Evolutionary conservation across 2,329 filamentous ascomycete species (phyloP).

Genomic region (Apiospora rasikravindrae): DNA sequence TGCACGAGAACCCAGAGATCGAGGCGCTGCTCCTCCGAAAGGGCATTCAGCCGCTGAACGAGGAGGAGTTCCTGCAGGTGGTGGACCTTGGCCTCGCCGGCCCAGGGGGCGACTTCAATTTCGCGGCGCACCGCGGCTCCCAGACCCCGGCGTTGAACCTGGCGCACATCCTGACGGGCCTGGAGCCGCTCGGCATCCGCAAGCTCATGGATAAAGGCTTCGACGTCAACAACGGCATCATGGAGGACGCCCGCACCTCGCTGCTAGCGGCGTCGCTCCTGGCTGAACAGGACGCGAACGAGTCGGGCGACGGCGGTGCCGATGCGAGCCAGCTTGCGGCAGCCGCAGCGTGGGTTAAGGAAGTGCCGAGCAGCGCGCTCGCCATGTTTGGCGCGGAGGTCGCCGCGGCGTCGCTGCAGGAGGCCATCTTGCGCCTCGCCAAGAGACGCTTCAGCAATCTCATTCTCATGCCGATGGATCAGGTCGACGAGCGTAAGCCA

Average conservation of each 20-base stretch:
- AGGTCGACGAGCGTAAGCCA: slow-evolving; percentile 25
- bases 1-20: slow-evolving; percentile 38
- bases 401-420: slow-evolving; percentile 25
- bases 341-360: background rate
- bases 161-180: slow-evolving; percentile 30
- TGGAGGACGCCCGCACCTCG: slow-evolving; percentile 28
- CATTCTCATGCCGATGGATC: slow-evolving; percentile 22
- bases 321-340: background rate
- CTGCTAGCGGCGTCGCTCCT: slow-evolving; percentile 24
- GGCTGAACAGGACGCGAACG: background rate
- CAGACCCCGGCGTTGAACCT: too few species aligned
- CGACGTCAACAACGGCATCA: background rate
- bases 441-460: slow-evolving; percentile 26
- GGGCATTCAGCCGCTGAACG: slow-evolving; percentile 31
- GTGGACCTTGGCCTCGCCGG: slow-evolving; percentile 35
- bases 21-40: slow-evolving; percentile 27
- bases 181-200: slow-evolving; percentile 32
- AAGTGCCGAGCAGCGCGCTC: slow-evolving; percentile 24
- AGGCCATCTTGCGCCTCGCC: slow-evolving; percentile 20
- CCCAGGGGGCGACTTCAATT: slow-evolving; percentile 25
- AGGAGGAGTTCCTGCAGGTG: slow-evolving; percentile 30
- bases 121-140: background rate
- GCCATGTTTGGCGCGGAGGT: too few species aligned
- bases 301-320: background rate
- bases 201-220: background rate